Base-by-base conservation (phyloP, 768 basidiomycete genomes). In the Rubroboletus pulcherrimus region DNA sequence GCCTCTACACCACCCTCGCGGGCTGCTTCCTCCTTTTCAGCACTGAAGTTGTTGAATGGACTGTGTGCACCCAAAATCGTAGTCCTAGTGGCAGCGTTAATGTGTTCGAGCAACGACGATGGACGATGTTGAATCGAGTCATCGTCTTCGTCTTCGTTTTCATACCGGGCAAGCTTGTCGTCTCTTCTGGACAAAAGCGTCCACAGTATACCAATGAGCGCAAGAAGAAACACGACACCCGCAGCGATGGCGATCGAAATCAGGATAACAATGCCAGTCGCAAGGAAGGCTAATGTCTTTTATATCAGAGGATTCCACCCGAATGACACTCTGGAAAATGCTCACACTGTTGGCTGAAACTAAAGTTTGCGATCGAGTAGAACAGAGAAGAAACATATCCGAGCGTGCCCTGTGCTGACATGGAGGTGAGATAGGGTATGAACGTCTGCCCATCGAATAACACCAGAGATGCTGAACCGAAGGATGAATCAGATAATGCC, bases 231-330 rank as follows among this genome's bases (percentile, higher is more conserved):
- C 37, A 95, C 89, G 21, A 98, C 83, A 17, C 96, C 97, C 15
- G 94, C 93, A 10, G 91, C 87, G 61, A 98, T 97, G 26, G 97
- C 97, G 59, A 99, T 97, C 2, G 94, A 95, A 62, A 99, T 94
- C 42, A 99, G 81, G 61, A 98, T 98, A 52, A 99, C 93, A 37
- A 98, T 81, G 2, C 96, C 97, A 24, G 84, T 83, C 0, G 95
- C 92, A 53, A 99, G 81, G 78, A 93, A 90, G 64, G 86, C 93
- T 92, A 61, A 9, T 62, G 35, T 31, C 33, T 10, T 50, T 42
- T 43, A 49, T 12, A 38, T 64, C 24, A 57, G 43, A 14, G 26
- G n/a, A 51, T 48, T 42, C 14, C 14, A 14, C n/a, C 5, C 17
- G 30, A 50, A 54, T 19, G 17, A 37, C 21, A 39, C 19, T 12